Percentiles rank a stretch among this genome's conserved stretches.
Conservation (phyloP, 805 yeast species). For the Candida bentonensis region DNA sequence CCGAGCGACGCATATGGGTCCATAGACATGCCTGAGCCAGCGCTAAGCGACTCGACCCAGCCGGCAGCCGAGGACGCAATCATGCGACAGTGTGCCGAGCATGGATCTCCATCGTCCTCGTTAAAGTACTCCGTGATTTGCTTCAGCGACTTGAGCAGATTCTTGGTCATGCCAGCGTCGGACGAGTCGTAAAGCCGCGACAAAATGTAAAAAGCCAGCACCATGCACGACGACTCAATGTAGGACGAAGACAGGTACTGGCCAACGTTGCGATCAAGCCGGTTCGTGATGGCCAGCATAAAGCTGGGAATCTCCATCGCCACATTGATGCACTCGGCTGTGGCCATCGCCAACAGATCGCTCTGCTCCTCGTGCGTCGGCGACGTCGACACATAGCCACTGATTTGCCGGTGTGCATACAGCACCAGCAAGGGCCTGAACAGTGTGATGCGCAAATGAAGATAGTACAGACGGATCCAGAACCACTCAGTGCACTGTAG, state of each 20-base stretch:
- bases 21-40: not conserved
- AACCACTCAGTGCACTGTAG: slow-evolving; percentile 1
- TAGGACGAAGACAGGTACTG: not conserved
- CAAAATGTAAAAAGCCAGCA: not conserved
- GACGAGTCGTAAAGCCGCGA: not conserved
- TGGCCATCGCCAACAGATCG: not conserved
- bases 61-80: not conserved
- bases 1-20: not conserved
- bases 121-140: not conserved
- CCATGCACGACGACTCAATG: slow-evolving; percentile 1
- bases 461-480: slow-evolving; percentile 1
- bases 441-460: not conserved
- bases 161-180: not conserved
- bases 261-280: not conserved
- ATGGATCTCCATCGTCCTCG: not conserved
- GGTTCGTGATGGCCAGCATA: not conserved
- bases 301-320: not conserved
- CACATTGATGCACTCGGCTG: not conserved
- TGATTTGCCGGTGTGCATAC: not conserved
- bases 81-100: not conserved
- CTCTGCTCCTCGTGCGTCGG: not conserved
- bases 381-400: not conserved
- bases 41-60: not conserved
- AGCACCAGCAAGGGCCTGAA: not conserved
- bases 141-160: not conserved